Evolutionary conservation across 768 basidiomycete genomes (phyloP).

Genomic region (Melanogaster broomeanus): DNA sequence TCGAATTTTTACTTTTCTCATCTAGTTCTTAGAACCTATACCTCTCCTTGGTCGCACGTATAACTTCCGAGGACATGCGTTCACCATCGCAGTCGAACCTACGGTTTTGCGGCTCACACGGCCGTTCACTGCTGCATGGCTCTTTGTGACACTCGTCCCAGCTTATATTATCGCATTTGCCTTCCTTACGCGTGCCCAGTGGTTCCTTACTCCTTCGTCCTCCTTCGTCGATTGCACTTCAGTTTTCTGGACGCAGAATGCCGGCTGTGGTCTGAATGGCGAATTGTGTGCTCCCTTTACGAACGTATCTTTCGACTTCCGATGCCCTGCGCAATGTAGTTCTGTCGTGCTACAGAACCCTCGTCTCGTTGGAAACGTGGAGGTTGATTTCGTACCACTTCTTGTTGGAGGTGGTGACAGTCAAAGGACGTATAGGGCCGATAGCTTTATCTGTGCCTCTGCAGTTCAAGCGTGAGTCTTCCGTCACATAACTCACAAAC

Average conservation of each 20-base stretch:
- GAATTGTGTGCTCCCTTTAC: conserved; percentile 62
- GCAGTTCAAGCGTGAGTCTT: conserved; percentile 73
- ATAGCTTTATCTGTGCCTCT: conserved; percentile 83
- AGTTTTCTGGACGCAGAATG: conserved; percentile 68
- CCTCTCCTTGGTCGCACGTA: conserved; percentile 58
- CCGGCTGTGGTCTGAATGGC: conserved; percentile 76
- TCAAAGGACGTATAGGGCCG: conserved; percentile 74
- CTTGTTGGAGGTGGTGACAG: conserved; percentile 85
- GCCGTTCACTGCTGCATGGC: conserved; percentile 50
- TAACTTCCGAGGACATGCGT: conserved; percentile 34
- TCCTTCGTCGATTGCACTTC: conserved; percentile 69
- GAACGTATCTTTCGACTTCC: conserved; percentile 65
- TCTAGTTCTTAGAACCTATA: conserved; percentile 42
- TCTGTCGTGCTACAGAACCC: conserved; percentile 69
- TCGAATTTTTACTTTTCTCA: neutral
- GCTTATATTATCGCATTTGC: conserved; percentile 73
- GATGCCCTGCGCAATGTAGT: conserved; percentile 77
- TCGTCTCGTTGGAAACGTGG: conserved; percentile 66
- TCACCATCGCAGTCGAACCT: conserved; percentile 56
- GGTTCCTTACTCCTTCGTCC: conserved; percentile 64
- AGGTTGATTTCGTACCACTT: conserved; percentile 68
- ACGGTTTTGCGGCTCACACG: conserved; percentile 51
- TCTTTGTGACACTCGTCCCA: conserved; percentile 54
- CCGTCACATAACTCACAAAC: conserved; percentile 1
- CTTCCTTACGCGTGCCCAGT: conserved; percentile 73